Evolutionary conservation across 129 eudicot species (phyloP).

Genomic region (Lactuca saligna): DNA sequence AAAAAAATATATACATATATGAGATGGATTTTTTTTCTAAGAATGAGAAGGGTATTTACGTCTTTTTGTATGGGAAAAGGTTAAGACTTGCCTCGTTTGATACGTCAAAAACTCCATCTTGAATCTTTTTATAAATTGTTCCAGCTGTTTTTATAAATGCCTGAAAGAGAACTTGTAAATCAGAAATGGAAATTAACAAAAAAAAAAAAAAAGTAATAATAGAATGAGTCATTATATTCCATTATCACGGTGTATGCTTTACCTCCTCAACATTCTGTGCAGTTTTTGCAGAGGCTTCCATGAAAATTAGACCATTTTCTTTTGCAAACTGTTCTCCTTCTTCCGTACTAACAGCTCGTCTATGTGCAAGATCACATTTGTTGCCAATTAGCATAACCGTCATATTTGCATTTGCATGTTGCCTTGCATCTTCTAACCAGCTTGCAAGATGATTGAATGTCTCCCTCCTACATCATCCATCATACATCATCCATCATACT

Average conservation of each 20-base stretch:
- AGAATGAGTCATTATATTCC: no score
- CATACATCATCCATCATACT: neutral
- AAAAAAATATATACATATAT: neutral
- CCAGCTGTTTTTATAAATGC: constrained; percentile 86
- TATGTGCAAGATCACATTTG: constrained; percentile 80
- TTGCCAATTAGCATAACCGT: constrained; percentile 91
- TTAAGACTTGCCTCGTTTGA: constrained; percentile 68
- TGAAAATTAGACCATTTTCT: constrained; percentile 81
- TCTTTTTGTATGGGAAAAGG: neutral
- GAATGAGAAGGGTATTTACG: neutral
- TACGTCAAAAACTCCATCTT: constrained; percentile 89
- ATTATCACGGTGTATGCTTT: no score
- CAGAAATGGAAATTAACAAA: constrained; percentile 1
- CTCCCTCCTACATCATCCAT: constrained; percentile 62
- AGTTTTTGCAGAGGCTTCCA: constrained; percentile 94
- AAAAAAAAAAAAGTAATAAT: no score
- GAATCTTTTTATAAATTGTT: constrained; percentile 81
- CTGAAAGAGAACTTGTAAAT: constrained; percentile 32
- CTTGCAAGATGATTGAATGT: constrained; percentile 90
- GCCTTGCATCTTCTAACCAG: constrained; percentile 98
- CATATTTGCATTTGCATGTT: constrained; percentile 90
- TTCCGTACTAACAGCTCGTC: constrained; percentile 92
- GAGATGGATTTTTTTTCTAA: neutral
- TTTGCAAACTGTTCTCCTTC: constrained; percentile 96
- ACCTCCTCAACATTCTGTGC: constrained; percentile 96